Conservation (phyloP, 345 rosid genomes). For the Syzygium grande region DNA sequence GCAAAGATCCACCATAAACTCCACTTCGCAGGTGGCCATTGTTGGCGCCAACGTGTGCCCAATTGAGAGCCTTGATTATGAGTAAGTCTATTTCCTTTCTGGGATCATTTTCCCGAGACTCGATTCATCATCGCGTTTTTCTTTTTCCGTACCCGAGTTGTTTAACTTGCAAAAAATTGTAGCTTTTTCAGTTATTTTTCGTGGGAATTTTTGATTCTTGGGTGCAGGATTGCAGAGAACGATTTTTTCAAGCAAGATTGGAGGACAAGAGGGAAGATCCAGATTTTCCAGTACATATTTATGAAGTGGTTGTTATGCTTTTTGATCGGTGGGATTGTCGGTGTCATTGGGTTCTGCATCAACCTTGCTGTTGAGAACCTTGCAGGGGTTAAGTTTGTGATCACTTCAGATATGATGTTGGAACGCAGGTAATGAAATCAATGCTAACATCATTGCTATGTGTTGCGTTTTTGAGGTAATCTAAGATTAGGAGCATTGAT, state of each 20-base stretch:
- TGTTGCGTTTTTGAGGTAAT: not conserved
- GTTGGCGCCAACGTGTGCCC: constrained; percentile 79
- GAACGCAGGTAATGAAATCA: constrained; percentile 27
- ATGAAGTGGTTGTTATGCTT: constrained; percentile 85
- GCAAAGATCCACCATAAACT: constrained; percentile 41
- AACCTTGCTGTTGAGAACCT: constrained; percentile 91
- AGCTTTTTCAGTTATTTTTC: not conserved
- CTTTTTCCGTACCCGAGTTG: not conserved
- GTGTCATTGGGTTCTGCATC: constrained; percentile 68
- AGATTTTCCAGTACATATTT: constrained; percentile 63
- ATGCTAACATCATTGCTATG: not conserved
- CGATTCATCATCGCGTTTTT: not conserved
- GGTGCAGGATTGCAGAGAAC: constrained; percentile 57
- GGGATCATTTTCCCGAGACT: not conserved
- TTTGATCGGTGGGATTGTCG: constrained; percentile 52
- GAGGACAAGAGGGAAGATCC: constrained; percentile 55
- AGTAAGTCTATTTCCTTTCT: constrained; percentile 22
- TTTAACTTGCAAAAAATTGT: not conserved
- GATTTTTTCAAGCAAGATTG: constrained; percentile 91
- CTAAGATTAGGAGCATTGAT: not conserved
- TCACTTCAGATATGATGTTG: constrained; percentile 91
- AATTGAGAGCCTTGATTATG: constrained; percentile 92
- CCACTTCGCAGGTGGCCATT: constrained; percentile 89
- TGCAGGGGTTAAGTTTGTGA: constrained; percentile 75
- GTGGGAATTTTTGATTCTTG: not conserved